Conservation (phyloP, 2,329 filamentous ascomycete species). For the Tympanopsis confertula region DNA sequence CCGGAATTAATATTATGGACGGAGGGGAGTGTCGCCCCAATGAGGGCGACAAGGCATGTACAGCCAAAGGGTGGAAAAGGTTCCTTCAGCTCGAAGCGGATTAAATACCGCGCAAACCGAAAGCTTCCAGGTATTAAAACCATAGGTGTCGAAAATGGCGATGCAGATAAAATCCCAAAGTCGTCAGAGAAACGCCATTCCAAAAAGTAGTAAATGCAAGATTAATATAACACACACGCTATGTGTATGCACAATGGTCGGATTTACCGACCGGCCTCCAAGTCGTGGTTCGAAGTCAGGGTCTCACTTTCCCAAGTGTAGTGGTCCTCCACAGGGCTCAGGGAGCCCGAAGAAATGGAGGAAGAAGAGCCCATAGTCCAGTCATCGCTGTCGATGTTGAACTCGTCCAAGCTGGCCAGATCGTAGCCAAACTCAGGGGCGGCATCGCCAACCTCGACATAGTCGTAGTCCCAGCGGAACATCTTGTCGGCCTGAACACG, state of each 20-base stretch:
- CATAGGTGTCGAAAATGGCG: too few species aligned
- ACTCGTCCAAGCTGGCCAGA: conserved; percentile 23
- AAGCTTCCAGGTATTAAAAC: too few species aligned
- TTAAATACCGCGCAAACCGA: too few species aligned
- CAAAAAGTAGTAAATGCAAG: conserved; percentile 7
- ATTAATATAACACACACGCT: not conserved
- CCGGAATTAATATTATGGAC: conserved; percentile 26
- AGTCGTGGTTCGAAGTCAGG: not conserved
- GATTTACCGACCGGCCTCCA: not conserved
- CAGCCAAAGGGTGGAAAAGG: conserved; percentile 8
- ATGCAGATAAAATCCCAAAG: too few species aligned
- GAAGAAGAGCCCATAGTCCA: conserved; percentile 60
- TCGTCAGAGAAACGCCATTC: conserved; percentile 20
- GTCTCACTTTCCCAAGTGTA: not conserved
- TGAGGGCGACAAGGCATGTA: conserved; percentile 5
- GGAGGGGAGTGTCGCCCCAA: conserved; percentile 9
- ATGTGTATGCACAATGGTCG: not conserved
- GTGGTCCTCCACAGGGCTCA: conserved; percentile 1
- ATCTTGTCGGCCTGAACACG: conserved; percentile 73
- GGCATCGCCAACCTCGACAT: conserved; percentile 69
- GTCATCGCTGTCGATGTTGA: conserved; percentile 57
- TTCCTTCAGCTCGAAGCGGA: too few species aligned
- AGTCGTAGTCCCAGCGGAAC: conserved; percentile 92
- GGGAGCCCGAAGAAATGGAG: not conserved
- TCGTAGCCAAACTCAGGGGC: conserved; percentile 3